Conservation (phyloP, 768 basidiomycete species). For the Serendipita sp. region DNA sequence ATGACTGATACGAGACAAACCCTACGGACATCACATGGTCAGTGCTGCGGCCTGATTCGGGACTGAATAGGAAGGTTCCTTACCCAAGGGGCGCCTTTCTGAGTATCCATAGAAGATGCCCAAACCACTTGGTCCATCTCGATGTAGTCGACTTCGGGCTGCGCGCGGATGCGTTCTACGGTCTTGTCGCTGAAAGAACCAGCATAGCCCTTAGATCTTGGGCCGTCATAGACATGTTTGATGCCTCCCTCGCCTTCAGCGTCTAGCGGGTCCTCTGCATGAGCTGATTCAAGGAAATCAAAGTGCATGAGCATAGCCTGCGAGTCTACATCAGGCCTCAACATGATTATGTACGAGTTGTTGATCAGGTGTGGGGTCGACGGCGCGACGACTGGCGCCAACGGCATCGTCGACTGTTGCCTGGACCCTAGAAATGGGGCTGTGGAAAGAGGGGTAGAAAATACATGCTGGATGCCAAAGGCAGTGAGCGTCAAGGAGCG, state of each 20-base stretch:
- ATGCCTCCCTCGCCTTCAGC: constrained; percentile 26
- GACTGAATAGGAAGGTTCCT: constrained; percentile 16
- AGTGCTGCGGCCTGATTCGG: too few relatives aligned
- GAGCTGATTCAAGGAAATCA: constrained; percentile 53
- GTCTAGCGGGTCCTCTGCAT: constrained; percentile 37
- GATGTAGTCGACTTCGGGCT: constrained; percentile 83
- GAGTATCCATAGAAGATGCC: constrained; percentile 18
- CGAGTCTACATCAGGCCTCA: constrained; percentile 51
- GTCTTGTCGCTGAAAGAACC: constrained; percentile 57
- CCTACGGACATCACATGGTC: constrained; percentile 29
- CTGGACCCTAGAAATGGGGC: constrained; percentile 19
- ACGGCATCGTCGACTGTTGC: constrained; percentile 27
- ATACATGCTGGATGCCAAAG: constrained; percentile 21
- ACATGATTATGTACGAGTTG: constrained; percentile 88
- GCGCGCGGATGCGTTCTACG: constrained; percentile 55
- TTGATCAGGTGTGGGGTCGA: constrained; percentile 27
- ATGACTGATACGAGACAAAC: constrained; percentile 90
- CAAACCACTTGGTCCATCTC: constrained; percentile 88
- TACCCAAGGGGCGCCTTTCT: constrained; percentile 78
- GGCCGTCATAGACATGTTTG: constrained; percentile 58
- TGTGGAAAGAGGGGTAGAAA: constrained; percentile 32
- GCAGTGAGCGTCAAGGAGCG: constrained; percentile 23
- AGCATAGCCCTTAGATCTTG: constrained; percentile 56
- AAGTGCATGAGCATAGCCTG: constrained; percentile 56
- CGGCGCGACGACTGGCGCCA: constrained; percentile 38